Evolutionary conservation across 352 stramenopile species (phyloP).

Genomic region (Pythium grandisporangium): DNA sequence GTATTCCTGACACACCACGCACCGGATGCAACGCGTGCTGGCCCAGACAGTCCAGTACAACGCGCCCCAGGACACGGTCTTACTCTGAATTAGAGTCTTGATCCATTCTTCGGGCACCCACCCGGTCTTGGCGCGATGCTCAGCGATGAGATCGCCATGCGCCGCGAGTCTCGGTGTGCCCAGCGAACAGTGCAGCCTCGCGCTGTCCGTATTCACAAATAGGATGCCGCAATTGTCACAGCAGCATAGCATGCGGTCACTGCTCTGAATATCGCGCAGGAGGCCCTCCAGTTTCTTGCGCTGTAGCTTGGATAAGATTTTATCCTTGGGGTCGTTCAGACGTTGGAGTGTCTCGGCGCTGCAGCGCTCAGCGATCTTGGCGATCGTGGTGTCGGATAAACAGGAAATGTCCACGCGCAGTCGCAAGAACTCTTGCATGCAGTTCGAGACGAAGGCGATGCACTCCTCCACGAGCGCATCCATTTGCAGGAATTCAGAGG

Average conservation of each 20-base stretch:
- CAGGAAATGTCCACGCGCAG: constrained; percentile 84
- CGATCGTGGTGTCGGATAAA: constrained; percentile 63
- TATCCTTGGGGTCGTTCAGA: constrained; percentile 79
- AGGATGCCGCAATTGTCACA: constrained; percentile 38
- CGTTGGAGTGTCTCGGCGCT: constrained; percentile 42
- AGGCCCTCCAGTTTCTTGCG: constrained; percentile 73
- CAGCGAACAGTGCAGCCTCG: constrained; percentile 19
- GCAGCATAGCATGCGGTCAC: constrained; percentile 12
- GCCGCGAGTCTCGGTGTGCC: constrained; percentile 27
- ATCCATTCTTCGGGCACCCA: constrained; percentile 46
- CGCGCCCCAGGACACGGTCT: constrained; percentile 40
- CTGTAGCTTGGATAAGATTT: constrained; percentile 79
- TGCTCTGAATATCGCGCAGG: constrained; percentile 22
- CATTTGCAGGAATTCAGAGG: constrained; percentile 90
- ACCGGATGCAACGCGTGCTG: constrained; percentile 44
- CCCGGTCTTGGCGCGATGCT: constrained; percentile 23
- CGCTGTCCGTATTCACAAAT: constrained; percentile 20
- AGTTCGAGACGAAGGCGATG: constrained; percentile 54
- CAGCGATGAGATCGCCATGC: constrained; percentile 36
- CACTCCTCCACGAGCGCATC: constrained; percentile 80
- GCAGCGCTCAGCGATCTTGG: constrained; percentile 59
- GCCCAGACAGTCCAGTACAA: constrained; percentile 84
- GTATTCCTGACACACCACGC: constrained; percentile 25
- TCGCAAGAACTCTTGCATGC: constrained; percentile 76
- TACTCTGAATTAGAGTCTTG: constrained; percentile 22